phyloP scores from a whole-genome alignment of 2,329 filamentous ascomycete species.

The Ilyonectria destructans region DNA sequence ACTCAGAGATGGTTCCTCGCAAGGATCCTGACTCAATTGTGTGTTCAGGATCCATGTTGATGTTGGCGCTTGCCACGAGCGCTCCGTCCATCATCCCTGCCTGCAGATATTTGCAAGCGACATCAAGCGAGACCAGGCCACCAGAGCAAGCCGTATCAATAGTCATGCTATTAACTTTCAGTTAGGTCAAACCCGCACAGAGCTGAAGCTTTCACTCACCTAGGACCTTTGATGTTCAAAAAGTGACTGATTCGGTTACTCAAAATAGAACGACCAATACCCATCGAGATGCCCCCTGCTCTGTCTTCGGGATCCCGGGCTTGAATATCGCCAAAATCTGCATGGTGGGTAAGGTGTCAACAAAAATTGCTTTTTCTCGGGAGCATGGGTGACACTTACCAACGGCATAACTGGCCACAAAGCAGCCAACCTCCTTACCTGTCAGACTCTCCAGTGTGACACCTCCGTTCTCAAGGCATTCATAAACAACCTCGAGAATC shows the following conservation, averaged over 20 bases:
- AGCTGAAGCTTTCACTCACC: neutral
- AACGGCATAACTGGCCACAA: constrained; percentile 58
- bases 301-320: constrained; percentile 59
- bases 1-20: constrained; percentile 55
- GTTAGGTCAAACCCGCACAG: neutral
- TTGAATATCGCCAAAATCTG: constrained; percentile 58
- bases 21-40: constrained; percentile 58
- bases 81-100: constrained; percentile 33
- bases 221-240: constrained; percentile 64
- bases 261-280: constrained; percentile 60
- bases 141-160: constrained; percentile 70
- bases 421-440: constrained; percentile 56
- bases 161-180: constrained; percentile 53
- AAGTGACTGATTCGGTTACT: constrained; percentile 65
- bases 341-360: constrained; percentile 11
- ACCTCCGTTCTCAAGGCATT: constrained; percentile 59
- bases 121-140: constrained; percentile 62
- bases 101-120: constrained; percentile 52
- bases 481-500: constrained; percentile 60
- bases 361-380: constrained; percentile 23
- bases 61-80: constrained; percentile 59
- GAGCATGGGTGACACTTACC: constrained; percentile 44
- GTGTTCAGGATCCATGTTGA: constrained; percentile 63
- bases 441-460: constrained; percentile 51
- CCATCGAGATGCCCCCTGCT: constrained; percentile 59